Evolutionary conservation across 306 rosid genomes (phyloP).

Genomic region (Dryas octopetala): DNA sequence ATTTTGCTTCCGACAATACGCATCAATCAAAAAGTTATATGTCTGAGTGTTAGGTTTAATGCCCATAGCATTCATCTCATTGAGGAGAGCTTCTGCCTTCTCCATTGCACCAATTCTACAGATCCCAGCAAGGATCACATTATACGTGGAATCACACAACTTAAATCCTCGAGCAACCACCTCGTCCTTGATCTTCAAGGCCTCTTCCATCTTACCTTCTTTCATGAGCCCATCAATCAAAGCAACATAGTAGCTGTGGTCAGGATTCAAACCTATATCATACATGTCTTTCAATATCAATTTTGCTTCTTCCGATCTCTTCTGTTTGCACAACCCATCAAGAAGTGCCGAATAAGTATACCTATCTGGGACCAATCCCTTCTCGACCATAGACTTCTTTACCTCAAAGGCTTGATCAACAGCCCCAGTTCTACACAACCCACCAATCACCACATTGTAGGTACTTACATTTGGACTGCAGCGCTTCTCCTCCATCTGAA

Average conservation of each 20-base stretch:
- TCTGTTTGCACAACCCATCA: conserved; percentile 39
- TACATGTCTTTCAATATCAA: conserved; percentile 31
- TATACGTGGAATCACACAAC: conserved; percentile 23
- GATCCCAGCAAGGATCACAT: conserved; percentile 34
- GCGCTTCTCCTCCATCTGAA: conserved; percentile 51
- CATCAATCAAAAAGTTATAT: conserved; percentile 37
- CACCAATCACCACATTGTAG: conserved; percentile 33
- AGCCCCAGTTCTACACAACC: conserved; percentile 39
- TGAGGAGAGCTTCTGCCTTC: conserved; percentile 32
- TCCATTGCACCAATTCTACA: conserved; percentile 43
- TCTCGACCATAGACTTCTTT: conserved; percentile 31
- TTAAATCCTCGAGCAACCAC: conserved; percentile 31
- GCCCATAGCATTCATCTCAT: conserved; percentile 39
- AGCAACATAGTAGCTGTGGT: conserved; percentile 23
- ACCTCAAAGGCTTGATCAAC: conserved; percentile 36
- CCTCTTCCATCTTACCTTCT: conserved; percentile 39
- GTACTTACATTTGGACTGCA: conserved; percentile 32
- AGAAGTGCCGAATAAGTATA: conserved; percentile 34
- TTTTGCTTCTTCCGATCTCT: conserved; percentile 37
- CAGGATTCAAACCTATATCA: conserved; percentile 36
- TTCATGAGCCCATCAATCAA: conserved; percentile 44
- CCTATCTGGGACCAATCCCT: conserved; percentile 37
- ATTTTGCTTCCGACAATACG: conserved; percentile 33
- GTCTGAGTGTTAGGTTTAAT: conserved; percentile 28
- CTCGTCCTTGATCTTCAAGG: conserved; percentile 35